A percentile compares a stretch with the other conserved stretches of the same genome.
Evolutionary conservation across 768 basidiomycete genomes (phyloP).

Genomic region (Termitomyces sp.): DNA sequence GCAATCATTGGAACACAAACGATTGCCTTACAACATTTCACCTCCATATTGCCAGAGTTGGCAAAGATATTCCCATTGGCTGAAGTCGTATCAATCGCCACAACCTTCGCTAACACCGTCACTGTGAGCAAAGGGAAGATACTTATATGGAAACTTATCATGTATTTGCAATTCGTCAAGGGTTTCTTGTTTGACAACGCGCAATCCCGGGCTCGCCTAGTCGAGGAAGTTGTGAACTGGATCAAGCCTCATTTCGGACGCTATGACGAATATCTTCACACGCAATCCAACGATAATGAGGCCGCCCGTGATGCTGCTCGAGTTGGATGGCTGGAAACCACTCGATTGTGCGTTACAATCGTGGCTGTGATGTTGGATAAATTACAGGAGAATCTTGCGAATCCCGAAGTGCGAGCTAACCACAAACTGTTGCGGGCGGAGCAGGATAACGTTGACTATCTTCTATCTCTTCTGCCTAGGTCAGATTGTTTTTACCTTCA

Average conservation of each 20-base stretch:
- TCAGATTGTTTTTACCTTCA: slow-evolving; percentile 24
- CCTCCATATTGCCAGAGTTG: slow-evolving; percentile 85
- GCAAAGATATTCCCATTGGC: slow-evolving; percentile 72
- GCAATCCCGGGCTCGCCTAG: slow-evolving; percentile 69
- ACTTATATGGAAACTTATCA: slow-evolving; percentile 88
- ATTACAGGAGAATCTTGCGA: slow-evolving; percentile 73
- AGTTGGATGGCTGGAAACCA: slow-evolving; percentile 84
- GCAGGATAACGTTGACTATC: slow-evolving; percentile 86
- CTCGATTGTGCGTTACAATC: slow-evolving; percentile 85
- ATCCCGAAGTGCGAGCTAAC: slow-evolving; percentile 57
- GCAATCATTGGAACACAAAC: slow-evolving; percentile 97
- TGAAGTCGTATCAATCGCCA: slow-evolving; percentile 83
- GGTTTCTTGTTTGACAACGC: slow-evolving; percentile 83
- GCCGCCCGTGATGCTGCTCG: slow-evolving; percentile 64
- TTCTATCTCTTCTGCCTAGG: slow-evolving; percentile 82
- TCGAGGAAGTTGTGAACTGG: slow-evolving; percentile 89
- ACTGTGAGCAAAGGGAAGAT: slow-evolving; percentile 78
- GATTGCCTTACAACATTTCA: slow-evolving; percentile 89
- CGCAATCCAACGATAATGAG: slow-evolving; percentile 62
- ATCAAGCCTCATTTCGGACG: slow-evolving; percentile 92
- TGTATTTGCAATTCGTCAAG: slow-evolving; percentile 89
- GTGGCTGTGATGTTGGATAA: slow-evolving; percentile 88
- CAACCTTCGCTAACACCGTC: slow-evolving; percentile 83
- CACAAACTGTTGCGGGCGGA: slow-evolving; percentile 65
- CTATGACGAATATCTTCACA: slow-evolving; percentile 76